Evolutionary conservation across 2,329 filamentous ascomycete genomes (phyloP), one percentile per base, ranked within the genome.

Genomic region (Hymenoscyphus scutula): DNA sequence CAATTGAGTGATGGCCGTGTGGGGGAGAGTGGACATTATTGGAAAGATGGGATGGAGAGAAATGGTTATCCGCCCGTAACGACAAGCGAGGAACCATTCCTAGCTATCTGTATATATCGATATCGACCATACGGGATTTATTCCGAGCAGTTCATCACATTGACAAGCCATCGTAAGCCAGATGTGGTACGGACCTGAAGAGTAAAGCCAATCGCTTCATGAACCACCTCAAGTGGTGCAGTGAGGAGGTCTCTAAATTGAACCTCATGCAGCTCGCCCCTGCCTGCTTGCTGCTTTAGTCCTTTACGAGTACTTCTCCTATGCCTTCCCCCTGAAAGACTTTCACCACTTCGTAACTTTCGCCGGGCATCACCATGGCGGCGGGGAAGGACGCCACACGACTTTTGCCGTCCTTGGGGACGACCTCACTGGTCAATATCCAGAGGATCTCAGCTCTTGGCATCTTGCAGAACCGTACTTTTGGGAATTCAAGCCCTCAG

Each of bases 401-500:
- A 10, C 13, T 51, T 19, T 25, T 15, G 41, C 41, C n/a, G 41
- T 48, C 23, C 41, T 23, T 48, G 10, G 19, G 41, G 23, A 11
- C 41, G 19, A 19, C 41, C 19, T 25, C n/a, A 51, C 19, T 51
- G 45, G 45, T 23, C 45, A 23, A 51, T 13, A 37, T 13, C 19
- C 19, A 8, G 19, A 17, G 23, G 45, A 51, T 25, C 19, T 25
- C n/a, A 23, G 10, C 45, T 23, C 45, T 51, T 51, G 45, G 45
- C 19, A 51, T 51, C 45, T 51, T 51, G 45, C 45, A 51, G 19
- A 51, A 51, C 45, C 45, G 45, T 25, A 51, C 45, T 51, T 51
- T 51, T 13, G 45, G 45, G 45, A 51, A 51, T 51, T 25, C 1
- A 23, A 51, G 13, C 25, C 19, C 23, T 25, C 45, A 23, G 45